Evolutionary conservation across 345 rosid species (phyloP).

Genomic region (Sonneratia alba): DNA sequence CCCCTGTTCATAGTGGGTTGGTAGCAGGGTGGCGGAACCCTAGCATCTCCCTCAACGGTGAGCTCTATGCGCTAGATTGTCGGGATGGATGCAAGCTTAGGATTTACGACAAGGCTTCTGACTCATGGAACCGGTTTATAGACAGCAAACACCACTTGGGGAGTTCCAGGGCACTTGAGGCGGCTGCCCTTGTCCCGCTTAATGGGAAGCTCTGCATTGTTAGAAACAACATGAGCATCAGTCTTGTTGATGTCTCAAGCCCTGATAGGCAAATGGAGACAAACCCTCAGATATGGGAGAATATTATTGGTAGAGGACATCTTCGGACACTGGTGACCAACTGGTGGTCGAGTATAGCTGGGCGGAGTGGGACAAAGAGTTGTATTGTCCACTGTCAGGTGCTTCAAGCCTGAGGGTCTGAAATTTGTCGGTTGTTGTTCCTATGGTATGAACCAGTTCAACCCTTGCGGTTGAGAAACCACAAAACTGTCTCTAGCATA

Average conservation of each 20-base stretch:
- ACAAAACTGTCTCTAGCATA: no score
- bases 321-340: constrained; percentile 67
- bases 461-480: background rate
- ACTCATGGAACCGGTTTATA: constrained; percentile 74
- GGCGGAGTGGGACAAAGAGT: constrained; percentile 70
- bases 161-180: constrained; percentile 68
- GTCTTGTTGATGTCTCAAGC: constrained; percentile 78
- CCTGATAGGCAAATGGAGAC: constrained; percentile 51
- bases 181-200: constrained; percentile 55
- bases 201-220: constrained; percentile 53
- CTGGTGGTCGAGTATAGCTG: constrained; percentile 80
- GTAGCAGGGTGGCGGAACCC: constrained; percentile 92
- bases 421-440: constrained; percentile 11
- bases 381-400: constrained; percentile 92
- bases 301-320: constrained; percentile 69
- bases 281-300: constrained; percentile 79
- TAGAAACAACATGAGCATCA: constrained; percentile 89
- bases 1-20: constrained; percentile 64
- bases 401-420: constrained; percentile 64
- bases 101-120: constrained; percentile 56
- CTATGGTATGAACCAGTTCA: constrained; percentile 1
- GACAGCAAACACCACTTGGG: constrained; percentile 90
- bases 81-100: constrained; percentile 84
- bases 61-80: constrained; percentile 79
- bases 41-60: constrained; percentile 58